Evolutionary conservation across 495 filamentous ascomycete species (phyloP).

Genomic region (Aspergillus nanangensis): DNA sequence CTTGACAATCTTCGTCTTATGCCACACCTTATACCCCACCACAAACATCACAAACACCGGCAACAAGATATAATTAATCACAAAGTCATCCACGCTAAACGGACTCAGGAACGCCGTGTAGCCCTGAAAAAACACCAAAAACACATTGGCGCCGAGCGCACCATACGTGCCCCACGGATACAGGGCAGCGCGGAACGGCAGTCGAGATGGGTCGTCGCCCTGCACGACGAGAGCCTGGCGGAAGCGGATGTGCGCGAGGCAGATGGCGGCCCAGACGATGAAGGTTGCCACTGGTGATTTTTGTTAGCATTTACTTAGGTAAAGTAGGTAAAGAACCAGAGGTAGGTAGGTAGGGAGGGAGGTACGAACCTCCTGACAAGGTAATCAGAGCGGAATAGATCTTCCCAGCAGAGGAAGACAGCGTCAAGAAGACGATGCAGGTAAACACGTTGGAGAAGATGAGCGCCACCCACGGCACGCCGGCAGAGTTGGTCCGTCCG

Average conservation of each 20-base stretch:
- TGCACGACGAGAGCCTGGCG: constrained; percentile 52
- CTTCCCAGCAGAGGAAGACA: constrained; percentile 53
- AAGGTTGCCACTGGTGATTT: constrained; percentile 53
- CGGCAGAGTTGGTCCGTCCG: constrained; percentile 56
- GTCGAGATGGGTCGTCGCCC: constrained; percentile 43
- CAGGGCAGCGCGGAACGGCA: constrained; percentile 55
- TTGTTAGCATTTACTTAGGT: constrained; percentile 21
- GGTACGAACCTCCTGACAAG: constrained; percentile 36
- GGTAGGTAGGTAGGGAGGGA: constrained; percentile 21
- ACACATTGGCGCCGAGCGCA: constrained; percentile 54
- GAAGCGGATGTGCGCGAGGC: constrained; percentile 65
- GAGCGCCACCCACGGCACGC: constrained; percentile 62
- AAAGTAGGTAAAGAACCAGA: no score
- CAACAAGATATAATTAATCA: constrained; percentile 64
- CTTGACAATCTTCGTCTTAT: constrained; percentile 50
- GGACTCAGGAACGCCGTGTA: constrained; percentile 50
- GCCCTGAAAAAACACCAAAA: constrained; percentile 64
- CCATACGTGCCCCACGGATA: constrained; percentile 64
- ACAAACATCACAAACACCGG: constrained; percentile 61
- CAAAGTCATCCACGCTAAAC: constrained; percentile 55
- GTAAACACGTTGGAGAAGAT: constrained; percentile 60
- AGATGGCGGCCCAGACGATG: constrained; percentile 63
- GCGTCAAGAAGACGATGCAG: constrained; percentile 62
- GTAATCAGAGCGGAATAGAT: constrained; percentile 44
- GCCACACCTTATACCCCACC: constrained; percentile 52